Base-by-base conservation (phyloP, 1,284 basidiomycete genomes). In the Sporisorium iseilematis-ciliati region DNA sequence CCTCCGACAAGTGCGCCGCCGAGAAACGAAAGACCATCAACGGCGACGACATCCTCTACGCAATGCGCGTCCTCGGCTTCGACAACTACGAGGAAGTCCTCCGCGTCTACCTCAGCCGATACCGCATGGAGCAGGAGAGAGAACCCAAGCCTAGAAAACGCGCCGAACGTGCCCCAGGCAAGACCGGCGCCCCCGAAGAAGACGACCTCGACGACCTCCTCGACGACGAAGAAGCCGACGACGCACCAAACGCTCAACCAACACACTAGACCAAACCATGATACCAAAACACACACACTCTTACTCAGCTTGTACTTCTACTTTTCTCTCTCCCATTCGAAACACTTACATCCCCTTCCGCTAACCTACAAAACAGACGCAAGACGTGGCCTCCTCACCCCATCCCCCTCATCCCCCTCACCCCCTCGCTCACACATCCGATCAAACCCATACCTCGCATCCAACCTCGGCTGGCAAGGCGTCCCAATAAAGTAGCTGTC, bases 1-100 rank as follows among this genome's bases (percentile, higher is more conserved):
- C 93, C 3, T 91, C 91, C 21, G 93, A 95, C 86, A 92, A 93
- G 79, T 94, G 93, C 78, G 90, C 91, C 80, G 88, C 92, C 70
- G 93, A 95, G 87, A 95, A 95, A 85, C 88, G 91, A 62, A 92
- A 92, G 87, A 92, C 91, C 46, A 94, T 97, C 55, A 94, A 93
- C 20, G 94, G 94, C 20, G 87, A 87, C 59, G 93, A 95, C 83
- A 93, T 96, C 51, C 86, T 96, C 57, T 92, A 93, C 79, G 93
- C 94, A 7, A 92, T 96, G 91, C 87, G 89, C 38, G 90, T 91
- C 11, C 88, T 98, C 23, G 95, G 96, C 7, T 97, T 99, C 78
- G 95, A 97, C 80, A 94, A 97, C 82, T 98, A 98, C 84, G 91
- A 92, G 54, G 92, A 94, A 86, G 91, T 92, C 26, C 87, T 95